phyloP scores from a whole-genome alignment of 2,329 filamentous ascomycete genomes.

The Pseudogymnoascus sp. region DNA sequence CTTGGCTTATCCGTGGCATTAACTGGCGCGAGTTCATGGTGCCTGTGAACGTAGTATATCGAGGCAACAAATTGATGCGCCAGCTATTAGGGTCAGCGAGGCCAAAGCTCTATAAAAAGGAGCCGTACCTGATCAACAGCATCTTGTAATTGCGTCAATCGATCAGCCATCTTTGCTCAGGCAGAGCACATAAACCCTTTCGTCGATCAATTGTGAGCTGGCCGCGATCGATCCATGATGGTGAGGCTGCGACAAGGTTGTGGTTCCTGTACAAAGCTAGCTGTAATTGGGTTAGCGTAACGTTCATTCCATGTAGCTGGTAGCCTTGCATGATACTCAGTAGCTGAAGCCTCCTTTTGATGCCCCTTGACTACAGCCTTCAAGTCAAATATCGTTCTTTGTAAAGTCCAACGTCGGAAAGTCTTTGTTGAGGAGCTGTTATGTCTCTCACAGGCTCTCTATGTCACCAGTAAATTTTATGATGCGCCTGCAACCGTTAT shows the following conservation, averaged over 20 bases:
- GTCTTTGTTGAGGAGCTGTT: not conserved
- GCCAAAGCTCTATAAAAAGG: not conserved
- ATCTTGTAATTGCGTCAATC: slow-evolving; percentile 77
- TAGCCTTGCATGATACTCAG: not conserved
- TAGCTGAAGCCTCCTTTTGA: not conserved
- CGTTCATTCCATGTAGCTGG: not conserved
- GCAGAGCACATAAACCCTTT: not conserved
- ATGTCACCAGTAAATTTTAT: not conserved
- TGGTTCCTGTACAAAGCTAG: not conserved
- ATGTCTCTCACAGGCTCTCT: not conserved
- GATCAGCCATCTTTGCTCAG: slow-evolving; percentile 53
- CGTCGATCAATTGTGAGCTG: not conserved
- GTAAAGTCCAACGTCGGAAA: not conserved
- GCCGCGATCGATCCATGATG: not conserved
- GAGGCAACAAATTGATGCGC: slow-evolving; percentile 61
- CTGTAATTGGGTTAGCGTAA: not conserved
- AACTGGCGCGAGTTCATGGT: slow-evolving; percentile 59
- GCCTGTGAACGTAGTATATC: slow-evolving; percentile 57
- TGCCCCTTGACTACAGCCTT: not conserved
- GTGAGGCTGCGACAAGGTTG: slow-evolving; percentile 4
- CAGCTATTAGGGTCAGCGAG: slow-evolving; percentile 39
- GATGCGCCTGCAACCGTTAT: not conserved
- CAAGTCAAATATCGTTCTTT: not conserved
- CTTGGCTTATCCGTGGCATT: slow-evolving; percentile 51
- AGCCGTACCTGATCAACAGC: slow-evolving; percentile 65